A percentile compares a stretch with the other conserved stretches of the same genome.
phyloP scores from a whole-genome alignment of 2,329 filamentous ascomycete genomes.

The Bisporella sp. region DNA sequence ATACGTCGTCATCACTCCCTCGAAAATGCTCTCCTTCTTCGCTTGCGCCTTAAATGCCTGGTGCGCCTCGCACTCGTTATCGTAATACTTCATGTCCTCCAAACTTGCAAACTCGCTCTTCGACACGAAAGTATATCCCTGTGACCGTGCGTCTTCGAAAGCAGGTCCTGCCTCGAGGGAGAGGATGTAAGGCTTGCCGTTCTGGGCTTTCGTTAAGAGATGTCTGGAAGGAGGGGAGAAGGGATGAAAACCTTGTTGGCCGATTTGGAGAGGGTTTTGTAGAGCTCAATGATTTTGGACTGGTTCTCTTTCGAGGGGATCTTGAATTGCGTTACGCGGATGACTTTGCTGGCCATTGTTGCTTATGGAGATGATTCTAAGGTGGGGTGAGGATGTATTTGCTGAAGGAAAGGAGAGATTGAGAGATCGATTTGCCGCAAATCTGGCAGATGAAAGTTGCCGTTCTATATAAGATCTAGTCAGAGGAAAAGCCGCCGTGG shows the following conservation, averaged over 20 bases:
- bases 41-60: conserved; percentile 33
- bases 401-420: too few species aligned
- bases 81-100: conserved; percentile 55
- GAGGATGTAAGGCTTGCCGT: conserved; percentile 51
- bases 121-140: conserved; percentile 47
- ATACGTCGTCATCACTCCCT: conserved; percentile 24
- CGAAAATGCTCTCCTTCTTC: conserved; percentile 8
- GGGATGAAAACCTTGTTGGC: conserved; percentile 32
- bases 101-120: conserved; percentile 45
- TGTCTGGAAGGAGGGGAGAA: background rate
- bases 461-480: too few species aligned
- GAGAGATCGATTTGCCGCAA: too few species aligned
- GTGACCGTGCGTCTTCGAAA: conserved; percentile 41
- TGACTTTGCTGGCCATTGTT: conserved; percentile 25
- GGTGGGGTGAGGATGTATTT: background rate
- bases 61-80: conserved; percentile 48
- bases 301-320: conserved; percentile 39
- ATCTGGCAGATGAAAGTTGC: too few species aligned
- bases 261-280: conserved; percentile 27
- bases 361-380: conserved; percentile 12
- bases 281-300: conserved; percentile 33
- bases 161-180: conserved; percentile 39
- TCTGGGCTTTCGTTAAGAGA: conserved; percentile 29
- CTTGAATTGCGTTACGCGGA: conserved; percentile 47
- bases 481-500: too few species aligned